Evolutionary conservation across 768 basidiomycete genomes (phyloP).

Genomic region (Kondoa malvinella): DNA sequence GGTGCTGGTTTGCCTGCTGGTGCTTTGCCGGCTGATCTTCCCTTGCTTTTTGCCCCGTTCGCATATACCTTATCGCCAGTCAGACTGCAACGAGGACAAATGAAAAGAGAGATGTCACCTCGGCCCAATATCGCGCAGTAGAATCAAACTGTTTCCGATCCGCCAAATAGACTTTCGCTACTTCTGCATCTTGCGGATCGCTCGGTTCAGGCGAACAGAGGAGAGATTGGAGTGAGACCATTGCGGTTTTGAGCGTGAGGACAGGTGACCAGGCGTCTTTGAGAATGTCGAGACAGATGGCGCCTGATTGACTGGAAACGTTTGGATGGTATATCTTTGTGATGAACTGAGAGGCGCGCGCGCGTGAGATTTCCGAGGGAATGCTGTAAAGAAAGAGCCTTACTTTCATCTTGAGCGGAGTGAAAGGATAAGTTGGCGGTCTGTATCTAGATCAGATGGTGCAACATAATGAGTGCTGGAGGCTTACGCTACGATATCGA

Average conservation of each 20-base stretch:
- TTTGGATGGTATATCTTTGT: slow-evolving; percentile 72
- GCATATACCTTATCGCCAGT: too few relatives aligned
- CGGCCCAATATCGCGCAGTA: slow-evolving; percentile 86
- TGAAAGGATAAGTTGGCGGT: slow-evolving; percentile 14
- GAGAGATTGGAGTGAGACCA: slow-evolving; percentile 84
- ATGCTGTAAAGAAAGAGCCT: not conserved
- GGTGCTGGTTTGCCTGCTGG: slow-evolving; percentile 26
- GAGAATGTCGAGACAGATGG: slow-evolving; percentile 53
- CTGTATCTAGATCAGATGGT: not conserved
- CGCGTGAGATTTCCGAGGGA: not conserved
- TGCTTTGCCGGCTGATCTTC: slow-evolving; percentile 26
- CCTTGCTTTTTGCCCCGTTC: slow-evolving; percentile 34
- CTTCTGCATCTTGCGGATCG: slow-evolving; percentile 94
- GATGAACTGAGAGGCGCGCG: slow-evolving; percentile 11
- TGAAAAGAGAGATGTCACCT: too few relatives aligned
- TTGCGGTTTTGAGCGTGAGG: slow-evolving; percentile 72
- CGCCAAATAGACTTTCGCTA: slow-evolving; percentile 89
- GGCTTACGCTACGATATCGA: not conserved
- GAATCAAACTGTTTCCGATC: slow-evolving; percentile 72
- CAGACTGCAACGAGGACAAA: too few relatives aligned
- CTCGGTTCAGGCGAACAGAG: slow-evolving; percentile 90
- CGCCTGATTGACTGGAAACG: slow-evolving; percentile 81
- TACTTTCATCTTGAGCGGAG: slow-evolving; percentile 16
- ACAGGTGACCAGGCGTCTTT: slow-evolving; percentile 41
- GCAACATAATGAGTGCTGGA: not conserved